phyloP scores from a whole-genome alignment of 176 grass and related monocot genomes.

The Canna indica region DNA sequence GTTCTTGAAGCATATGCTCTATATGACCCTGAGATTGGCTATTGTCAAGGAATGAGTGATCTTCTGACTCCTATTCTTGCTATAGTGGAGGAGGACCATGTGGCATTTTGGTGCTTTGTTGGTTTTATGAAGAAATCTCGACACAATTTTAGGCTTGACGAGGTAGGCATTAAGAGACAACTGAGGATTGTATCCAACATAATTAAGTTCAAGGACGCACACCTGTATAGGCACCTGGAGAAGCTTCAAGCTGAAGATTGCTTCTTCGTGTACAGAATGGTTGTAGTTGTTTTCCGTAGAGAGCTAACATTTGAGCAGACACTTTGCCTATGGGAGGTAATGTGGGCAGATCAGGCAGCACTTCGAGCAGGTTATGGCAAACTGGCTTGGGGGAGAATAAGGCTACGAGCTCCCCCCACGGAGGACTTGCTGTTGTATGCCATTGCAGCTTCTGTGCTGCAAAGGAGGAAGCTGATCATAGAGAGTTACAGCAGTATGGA shows the following conservation, averaged over 20 bases:
- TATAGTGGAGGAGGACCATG: constrained; percentile 67
- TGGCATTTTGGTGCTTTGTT: constrained; percentile 96
- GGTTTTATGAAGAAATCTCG: constrained; percentile 93
- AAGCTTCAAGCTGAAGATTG: constrained; percentile 97
- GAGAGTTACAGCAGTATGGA: constrained; percentile 97
- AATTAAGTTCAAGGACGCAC: constrained; percentile 83
- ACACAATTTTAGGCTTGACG: constrained; percentile 92
- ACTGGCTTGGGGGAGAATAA: constrained; percentile 71
- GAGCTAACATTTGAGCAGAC: constrained; percentile 91
- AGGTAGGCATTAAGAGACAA: constrained; percentile 73
- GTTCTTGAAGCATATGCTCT: constrained; percentile 79
- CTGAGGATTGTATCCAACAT: constrained; percentile 92
- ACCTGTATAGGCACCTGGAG: constrained; percentile 79
- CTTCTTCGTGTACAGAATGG: constrained; percentile 98
- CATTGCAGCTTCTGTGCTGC: constrained; percentile 82
- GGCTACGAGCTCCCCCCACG: constrained; percentile 65
- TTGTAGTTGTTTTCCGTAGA: constrained; percentile 85
- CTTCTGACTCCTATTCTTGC: constrained; percentile 78
- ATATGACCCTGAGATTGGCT: constrained; percentile 79
- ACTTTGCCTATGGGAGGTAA: constrained; percentile 84
- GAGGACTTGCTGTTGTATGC: constrained; percentile 85
- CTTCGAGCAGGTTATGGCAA: constrained; percentile 64
- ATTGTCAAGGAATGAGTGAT: constrained; percentile 99
- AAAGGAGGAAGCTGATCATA: constrained; percentile 84
- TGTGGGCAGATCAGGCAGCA: constrained; percentile 95